A percentile compares a stretch with the other conserved stretches of the same genome.
phyloP scores from a whole-genome alignment of 257 asterid species.

The Galeopsis tetrahit region DNA sequence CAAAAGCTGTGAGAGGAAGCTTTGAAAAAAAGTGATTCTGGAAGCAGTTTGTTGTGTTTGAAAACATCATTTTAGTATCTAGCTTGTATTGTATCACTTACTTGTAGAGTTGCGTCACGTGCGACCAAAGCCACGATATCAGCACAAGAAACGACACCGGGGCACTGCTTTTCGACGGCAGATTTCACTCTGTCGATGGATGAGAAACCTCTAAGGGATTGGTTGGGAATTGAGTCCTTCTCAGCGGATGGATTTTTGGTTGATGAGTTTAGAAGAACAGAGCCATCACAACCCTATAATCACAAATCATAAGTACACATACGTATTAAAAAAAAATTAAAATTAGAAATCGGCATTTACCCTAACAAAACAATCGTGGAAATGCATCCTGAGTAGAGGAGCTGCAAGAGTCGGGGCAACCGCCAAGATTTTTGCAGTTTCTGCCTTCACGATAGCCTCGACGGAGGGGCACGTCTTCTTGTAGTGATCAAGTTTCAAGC shows the following conservation, averaged over 20 bases:
- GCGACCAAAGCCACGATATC: constrained; percentile 71
- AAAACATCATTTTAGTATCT: too few species aligned
- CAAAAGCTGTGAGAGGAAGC: too few species aligned
- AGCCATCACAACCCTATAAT: constrained; percentile 76
- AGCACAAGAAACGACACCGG: constrained; percentile 76
- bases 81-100: constrained; percentile 4
- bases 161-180: constrained; percentile 58
- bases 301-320: not conserved
- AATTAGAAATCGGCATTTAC: constrained; percentile 33
- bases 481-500: constrained; percentile 43
- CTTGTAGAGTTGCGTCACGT: constrained; percentile 48
- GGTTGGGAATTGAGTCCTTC: constrained; percentile 60
- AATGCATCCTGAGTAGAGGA: constrained; percentile 69
- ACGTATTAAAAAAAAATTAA: not conserved
- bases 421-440: constrained; percentile 42
- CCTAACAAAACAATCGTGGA: constrained; percentile 82
- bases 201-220: constrained; percentile 53
- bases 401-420: constrained; percentile 60
- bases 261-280: constrained; percentile 57
- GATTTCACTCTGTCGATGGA: constrained; percentile 60
- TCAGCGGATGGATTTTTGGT: constrained; percentile 40
- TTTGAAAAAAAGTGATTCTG: too few species aligned
- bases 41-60: too few species aligned
- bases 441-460: constrained; percentile 51
- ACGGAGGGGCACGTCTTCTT: constrained; percentile 48